Percentiles rank a stretch among this genome's conserved stretches.
These are phyloP conservation scores for Cephaloascus fragrans DNA, from an alignment of 805 yeast species.

Conservation along the genomic window DNA sequence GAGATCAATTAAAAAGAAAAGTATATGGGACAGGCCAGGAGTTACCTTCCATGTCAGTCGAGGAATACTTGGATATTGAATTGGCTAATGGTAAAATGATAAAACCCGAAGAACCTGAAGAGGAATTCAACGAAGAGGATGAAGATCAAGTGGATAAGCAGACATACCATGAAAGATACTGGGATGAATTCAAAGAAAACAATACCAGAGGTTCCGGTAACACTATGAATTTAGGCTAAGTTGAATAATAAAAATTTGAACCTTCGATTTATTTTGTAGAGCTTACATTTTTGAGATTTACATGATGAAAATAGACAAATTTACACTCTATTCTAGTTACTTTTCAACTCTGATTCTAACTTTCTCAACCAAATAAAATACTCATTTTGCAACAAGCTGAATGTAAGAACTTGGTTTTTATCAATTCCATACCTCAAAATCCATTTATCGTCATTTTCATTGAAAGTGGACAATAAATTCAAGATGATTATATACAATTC, in stretches of 20 bases:
- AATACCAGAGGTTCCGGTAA: constrained; percentile 89
- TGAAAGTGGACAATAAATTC: constrained; percentile 25
- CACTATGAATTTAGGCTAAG: constrained; percentile 56
- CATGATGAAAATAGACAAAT: too few species aligned
- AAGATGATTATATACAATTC: constrained; percentile 29
- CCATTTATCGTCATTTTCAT: constrained; percentile 28
- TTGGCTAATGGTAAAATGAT: constrained; percentile 76
- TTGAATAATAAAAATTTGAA: too few species aligned
- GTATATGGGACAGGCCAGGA: constrained; percentile 90
- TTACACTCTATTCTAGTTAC: too few species aligned
- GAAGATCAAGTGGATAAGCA: constrained; percentile 47
- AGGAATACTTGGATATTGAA: constrained; percentile 83
- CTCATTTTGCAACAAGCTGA: background rate
- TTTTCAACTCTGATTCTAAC: constrained; percentile 7
- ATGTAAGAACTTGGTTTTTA: background rate
- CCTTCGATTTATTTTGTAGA: too few species aligned
- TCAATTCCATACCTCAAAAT: constrained; percentile 14
- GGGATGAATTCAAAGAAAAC: constrained; percentile 91
- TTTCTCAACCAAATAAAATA: constrained; percentile 11
- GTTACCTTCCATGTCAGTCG: constrained; percentile 90
- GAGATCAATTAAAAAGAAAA: constrained; percentile 45
- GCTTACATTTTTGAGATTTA: too few species aligned
- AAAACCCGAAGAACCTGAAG: constrained; percentile 21
- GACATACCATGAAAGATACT: constrained; percentile 68
- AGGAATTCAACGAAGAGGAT: constrained; percentile 53